Evolutionary conservation across 495 filamentous ascomycete species (phyloP).

Genomic region (Friedmanniomyces endolithicus): DNA sequence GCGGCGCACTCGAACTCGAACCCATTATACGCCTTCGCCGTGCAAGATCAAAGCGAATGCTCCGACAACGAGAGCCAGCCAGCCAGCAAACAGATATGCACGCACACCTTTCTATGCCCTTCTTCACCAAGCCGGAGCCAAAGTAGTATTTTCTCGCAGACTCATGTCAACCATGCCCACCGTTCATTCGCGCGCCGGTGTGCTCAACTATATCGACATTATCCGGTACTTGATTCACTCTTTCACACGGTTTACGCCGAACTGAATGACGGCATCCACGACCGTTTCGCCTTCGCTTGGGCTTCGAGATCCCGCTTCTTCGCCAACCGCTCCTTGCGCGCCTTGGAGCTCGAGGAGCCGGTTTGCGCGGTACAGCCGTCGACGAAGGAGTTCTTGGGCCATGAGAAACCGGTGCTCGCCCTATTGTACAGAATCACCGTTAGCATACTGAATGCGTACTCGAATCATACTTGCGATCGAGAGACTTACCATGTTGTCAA

Average conservation of each 20-base stretch:
- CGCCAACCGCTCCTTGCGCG: conserved; percentile 5
- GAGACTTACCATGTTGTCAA: conserved; percentile 42
- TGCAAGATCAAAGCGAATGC: too few species aligned
- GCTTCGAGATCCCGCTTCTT: background rate
- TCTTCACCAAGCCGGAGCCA: too few species aligned
- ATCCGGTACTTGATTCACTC: background rate
- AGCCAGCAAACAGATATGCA: too few species aligned
- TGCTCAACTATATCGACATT: background rate
- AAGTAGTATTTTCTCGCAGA: too few species aligned
- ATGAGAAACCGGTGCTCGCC: conserved; percentile 28
- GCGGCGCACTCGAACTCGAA: too few species aligned
- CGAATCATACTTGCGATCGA: too few species aligned
- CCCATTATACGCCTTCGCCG: too few species aligned
- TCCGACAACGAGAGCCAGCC: too few species aligned
- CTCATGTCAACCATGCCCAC: too few species aligned
- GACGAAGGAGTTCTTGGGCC: conserved; percentile 39
- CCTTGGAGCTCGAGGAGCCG: conserved; percentile 6
- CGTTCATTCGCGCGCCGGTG: too few species aligned
- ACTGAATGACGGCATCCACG: conserved; percentile 9
- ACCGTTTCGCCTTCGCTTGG: background rate
- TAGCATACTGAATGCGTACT: background rate
- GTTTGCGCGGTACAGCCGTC: conserved; percentile 28
- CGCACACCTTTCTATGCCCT: too few species aligned
- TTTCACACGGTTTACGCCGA: background rate
- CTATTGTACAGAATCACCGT: conserved; percentile 5